Evolutionary conservation across 1,139 yeast genomes (phyloP).

Genomic region (Taphrina flavorubra): DNA sequence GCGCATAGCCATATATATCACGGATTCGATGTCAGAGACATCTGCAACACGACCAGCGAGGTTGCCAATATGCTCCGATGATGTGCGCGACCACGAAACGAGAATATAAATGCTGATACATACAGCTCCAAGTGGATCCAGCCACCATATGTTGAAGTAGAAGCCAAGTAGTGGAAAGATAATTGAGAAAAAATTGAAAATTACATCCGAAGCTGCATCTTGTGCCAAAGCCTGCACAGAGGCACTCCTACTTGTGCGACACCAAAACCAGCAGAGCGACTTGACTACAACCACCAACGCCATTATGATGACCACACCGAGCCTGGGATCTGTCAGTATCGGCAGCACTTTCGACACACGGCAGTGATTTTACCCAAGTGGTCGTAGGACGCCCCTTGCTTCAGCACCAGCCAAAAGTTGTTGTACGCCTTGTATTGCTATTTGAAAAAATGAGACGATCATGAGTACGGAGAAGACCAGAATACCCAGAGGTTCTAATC

Average conservation of each 20-base stretch:
- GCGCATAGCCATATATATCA: conserved; percentile 69
- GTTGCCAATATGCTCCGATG: conserved; percentile 68
- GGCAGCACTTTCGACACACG: not conserved
- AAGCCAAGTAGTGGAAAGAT: conserved; percentile 71
- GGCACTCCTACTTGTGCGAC: conserved; percentile 66
- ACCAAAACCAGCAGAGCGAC: conserved; percentile 68
- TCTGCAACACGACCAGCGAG: conserved; percentile 76
- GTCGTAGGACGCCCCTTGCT: conserved; percentile 53
- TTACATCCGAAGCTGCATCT: conserved; percentile 78
- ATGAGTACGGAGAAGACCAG: conserved; percentile 74
- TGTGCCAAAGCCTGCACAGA: conserved; percentile 81
- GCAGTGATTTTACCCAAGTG: conserved; percentile 9
- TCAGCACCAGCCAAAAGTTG: conserved; percentile 47
- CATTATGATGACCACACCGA: conserved; percentile 67
- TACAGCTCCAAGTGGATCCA: conserved; percentile 76
- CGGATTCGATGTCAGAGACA: conserved; percentile 62
- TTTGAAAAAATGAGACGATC: conserved; percentile 73
- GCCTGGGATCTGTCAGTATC: conserved; percentile 50
- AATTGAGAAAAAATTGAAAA: conserved; percentile 70
- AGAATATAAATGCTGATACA: conserved; percentile 67
- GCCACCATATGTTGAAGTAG: conserved; percentile 65
- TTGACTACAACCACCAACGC: conserved; percentile 65
- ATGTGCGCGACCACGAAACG: conserved; percentile 63
- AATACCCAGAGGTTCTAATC: conserved; percentile 80
- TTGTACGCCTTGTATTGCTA: conserved; percentile 65